Conservation (phyloP, 768 basidiomycete genomes). For the Collybiopsis luxurians region DNA sequence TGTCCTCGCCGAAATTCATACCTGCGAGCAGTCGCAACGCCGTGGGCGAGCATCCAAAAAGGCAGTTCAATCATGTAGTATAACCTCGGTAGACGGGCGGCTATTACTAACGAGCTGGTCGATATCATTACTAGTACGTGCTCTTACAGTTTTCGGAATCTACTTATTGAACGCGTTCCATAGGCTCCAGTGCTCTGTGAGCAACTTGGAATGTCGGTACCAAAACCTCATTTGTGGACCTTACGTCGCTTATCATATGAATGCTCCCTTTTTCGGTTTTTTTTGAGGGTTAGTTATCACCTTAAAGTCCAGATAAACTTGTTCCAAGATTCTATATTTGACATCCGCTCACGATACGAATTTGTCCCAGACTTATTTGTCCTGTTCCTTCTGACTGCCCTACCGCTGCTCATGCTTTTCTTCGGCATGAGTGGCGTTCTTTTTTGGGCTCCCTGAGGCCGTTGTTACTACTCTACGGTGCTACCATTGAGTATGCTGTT, state of each 20-base stretch:
- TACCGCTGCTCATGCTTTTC: too few relatives aligned
- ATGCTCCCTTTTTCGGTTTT: too few relatives aligned
- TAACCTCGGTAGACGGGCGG: slow-evolving; percentile 98
- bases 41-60: slow-evolving; percentile 99
- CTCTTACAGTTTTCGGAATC: neutral
- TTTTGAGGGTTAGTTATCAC: too few relatives aligned
- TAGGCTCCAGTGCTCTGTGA: slow-evolving; percentile 47
- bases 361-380: too few relatives aligned
- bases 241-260: neutral
- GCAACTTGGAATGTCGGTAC: neutral
- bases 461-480: too few relatives aligned
- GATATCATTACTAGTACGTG: slow-evolving; percentile 85
- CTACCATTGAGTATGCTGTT: too few relatives aligned
- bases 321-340: too few relatives aligned
- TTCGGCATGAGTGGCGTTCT: too few relatives aligned
- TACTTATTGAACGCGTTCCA: neutral
- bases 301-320: too few relatives aligned
- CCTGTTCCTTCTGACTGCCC: too few relatives aligned
- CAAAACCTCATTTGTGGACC: neutral
- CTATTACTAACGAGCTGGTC: slow-evolving; percentile 94
- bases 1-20: slow-evolving; percentile 91
- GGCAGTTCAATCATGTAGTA: slow-evolving; percentile 84
- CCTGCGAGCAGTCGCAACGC: slow-evolving; percentile 97
- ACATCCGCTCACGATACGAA: too few relatives aligned
- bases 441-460: too few relatives aligned